Percentiles rank a stretch among this genome's conserved stretches.
Evolutionary conservation across 1,284 basidiomycete species (phyloP).

Genomic region (Irpex sp.): DNA sequence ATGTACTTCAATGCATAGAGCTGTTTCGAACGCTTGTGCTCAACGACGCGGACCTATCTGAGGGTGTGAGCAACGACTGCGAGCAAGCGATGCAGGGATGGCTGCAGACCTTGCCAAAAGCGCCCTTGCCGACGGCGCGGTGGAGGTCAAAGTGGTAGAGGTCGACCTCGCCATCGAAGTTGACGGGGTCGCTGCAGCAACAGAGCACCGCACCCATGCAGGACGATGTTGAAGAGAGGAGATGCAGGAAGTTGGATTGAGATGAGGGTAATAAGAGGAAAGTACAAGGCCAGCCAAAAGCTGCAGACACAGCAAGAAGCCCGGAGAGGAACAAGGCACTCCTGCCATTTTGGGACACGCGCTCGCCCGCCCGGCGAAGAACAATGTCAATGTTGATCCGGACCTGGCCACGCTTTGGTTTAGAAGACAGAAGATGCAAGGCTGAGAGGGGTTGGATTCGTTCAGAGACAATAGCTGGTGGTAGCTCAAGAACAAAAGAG

Average conservation of each 20-base stretch:
- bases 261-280: slow-evolving; percentile 12
- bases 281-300: slow-evolving; percentile 26
- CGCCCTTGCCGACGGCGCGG: slow-evolving; percentile 91
- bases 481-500: not conserved
- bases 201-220: slow-evolving; percentile 27
- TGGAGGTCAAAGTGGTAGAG: slow-evolving; percentile 96
- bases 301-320: slow-evolving; percentile 4
- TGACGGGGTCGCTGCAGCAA: slow-evolving; percentile 57
- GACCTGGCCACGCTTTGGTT: not conserved
- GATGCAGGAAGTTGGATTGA: slow-evolving; percentile 1
- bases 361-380: not conserved
- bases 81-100: slow-evolving; percentile 17
- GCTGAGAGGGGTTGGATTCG: not conserved
- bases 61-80: not conserved
- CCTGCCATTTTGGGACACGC: not conserved
- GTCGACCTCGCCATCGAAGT: slow-evolving; percentile 91
- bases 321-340: not conserved
- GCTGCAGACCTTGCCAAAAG: slow-evolving; percentile 86
- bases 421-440: not conserved
- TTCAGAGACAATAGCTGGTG: not conserved
- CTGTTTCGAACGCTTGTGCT: slow-evolving; percentile 91
- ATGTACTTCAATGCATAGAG: slow-evolving; percentile 98
- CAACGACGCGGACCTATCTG: slow-evolving; percentile 79
- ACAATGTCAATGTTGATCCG: slow-evolving; percentile 9
- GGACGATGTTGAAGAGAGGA: slow-evolving; percentile 4